These are phyloP conservation scores for Davidsoniella virescens DNA, from an alignment of 2,329 filamentous ascomycete species.

Conservation along the genomic window DNA sequence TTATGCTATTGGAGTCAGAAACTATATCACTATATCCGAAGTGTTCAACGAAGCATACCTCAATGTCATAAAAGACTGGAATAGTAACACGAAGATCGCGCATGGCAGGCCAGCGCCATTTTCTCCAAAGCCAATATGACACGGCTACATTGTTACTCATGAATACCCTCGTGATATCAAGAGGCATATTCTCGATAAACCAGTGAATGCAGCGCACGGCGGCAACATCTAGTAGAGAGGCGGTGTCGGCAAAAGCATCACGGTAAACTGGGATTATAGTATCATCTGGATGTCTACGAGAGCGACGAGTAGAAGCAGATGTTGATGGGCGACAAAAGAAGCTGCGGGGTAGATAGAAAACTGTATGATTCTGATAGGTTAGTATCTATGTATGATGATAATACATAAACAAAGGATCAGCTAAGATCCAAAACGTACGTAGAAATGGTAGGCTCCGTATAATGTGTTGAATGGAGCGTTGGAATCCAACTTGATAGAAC, in stretches of 20 bases:
- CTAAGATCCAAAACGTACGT: slow-evolving; percentile 26
- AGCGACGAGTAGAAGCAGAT: slow-evolving; percentile 6
- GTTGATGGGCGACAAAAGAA: slow-evolving; percentile 6
- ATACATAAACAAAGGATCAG: background rate
- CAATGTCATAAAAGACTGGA: slow-evolving; percentile 37
- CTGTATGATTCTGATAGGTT: background rate
- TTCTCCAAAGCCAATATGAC: slow-evolving; percentile 59
- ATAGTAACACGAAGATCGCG: slow-evolving; percentile 49
- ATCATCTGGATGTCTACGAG: slow-evolving; percentile 9
- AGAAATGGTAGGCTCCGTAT: slow-evolving; percentile 49
- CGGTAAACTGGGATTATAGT: slow-evolving; percentile 17
- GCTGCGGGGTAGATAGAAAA: slow-evolving; percentile 6
- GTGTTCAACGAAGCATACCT: slow-evolving; percentile 16
- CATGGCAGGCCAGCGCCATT: slow-evolving; percentile 29
- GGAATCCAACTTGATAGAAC: slow-evolving; percentile 7
- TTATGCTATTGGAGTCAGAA: slow-evolving; percentile 18
- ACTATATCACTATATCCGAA: too few species aligned
- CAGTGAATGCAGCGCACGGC: slow-evolving; percentile 64
- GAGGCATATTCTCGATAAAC: slow-evolving; percentile 56
- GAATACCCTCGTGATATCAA: slow-evolving; percentile 56
- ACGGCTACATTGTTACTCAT: slow-evolving; percentile 58
- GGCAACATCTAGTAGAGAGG: slow-evolving; percentile 61
- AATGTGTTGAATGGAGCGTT: background rate
- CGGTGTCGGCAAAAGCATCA: slow-evolving; percentile 42
- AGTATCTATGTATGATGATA: background rate